Conservation (phyloP, 768 basidiomycete species). For the Melanogaster broomeanus region DNA sequence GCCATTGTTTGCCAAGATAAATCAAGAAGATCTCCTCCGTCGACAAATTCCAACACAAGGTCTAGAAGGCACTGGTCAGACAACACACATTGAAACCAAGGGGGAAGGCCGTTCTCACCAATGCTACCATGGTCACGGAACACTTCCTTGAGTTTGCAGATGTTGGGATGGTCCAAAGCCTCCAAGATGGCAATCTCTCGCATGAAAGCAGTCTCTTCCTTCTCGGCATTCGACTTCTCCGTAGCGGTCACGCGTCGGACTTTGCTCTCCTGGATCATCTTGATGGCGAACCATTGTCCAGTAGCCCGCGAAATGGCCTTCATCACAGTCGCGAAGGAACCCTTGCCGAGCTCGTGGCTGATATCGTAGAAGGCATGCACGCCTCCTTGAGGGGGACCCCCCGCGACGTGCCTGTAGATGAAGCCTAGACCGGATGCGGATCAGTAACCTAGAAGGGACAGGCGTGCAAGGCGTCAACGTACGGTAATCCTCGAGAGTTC, state of each 20-base stretch:
- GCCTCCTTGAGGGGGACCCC: constrained; percentile 48
- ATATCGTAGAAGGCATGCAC: constrained; percentile 70
- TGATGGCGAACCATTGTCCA: constrained; percentile 82
- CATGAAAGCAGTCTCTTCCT: constrained; percentile 46
- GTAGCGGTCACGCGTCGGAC: constrained; percentile 40
- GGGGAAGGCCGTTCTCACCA: constrained; percentile 42
- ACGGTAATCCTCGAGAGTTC: constrained; percentile 74
- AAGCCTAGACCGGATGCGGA: constrained; percentile 47
- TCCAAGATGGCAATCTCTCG: constrained; percentile 82
- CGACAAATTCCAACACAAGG: constrained; percentile 81
- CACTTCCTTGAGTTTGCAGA: constrained; percentile 77
- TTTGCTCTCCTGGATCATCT: constrained; percentile 70
- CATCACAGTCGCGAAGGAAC: constrained; percentile 89
- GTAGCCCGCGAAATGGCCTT: constrained; percentile 74
- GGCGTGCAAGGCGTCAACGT: constrained; percentile 28
- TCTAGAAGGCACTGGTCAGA: constrained; percentile 46
- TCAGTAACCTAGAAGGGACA: not conserved
- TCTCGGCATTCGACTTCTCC: constrained; percentile 28
- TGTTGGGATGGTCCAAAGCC: constrained; percentile 75
- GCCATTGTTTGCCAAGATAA: constrained; percentile 62
- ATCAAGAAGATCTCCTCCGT: constrained; percentile 88
- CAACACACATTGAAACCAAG: not conserved
- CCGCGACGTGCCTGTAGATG: constrained; percentile 68
- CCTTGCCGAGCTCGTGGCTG: constrained; percentile 76
- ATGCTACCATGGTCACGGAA: constrained; percentile 67